Evolutionary conservation across 495 filamentous ascomycete species (phyloP), one percentile per base, ranked within the genome.

Genomic region (Hypoxylon lenormandii): DNA sequence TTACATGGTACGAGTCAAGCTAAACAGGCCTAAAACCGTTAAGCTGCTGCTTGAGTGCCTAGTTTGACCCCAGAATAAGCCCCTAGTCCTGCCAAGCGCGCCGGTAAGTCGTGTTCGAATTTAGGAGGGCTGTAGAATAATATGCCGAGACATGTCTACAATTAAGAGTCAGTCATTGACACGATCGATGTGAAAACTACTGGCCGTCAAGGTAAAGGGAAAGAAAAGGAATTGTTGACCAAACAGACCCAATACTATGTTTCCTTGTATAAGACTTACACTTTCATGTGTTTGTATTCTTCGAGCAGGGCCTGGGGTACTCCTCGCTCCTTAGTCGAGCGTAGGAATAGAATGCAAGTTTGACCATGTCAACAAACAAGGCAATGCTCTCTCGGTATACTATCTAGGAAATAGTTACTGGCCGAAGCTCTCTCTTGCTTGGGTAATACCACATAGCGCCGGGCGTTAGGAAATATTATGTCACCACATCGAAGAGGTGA

Each of bases 1-100:
- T 36, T 33, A 38, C n/a, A n/a, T n/a, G n/a, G n/a, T n/a, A n/a
- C 55, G 69, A 72, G 64, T 72, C 69, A 69, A 63, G 64, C 53
- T 36, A 64, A 57, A 64, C 49, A 38, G 33, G 40, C 47, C 53
- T 63, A 67, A 68, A 52, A 62, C 63, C 26, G 26, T 60, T 49
- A 38, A 62, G 52, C 26, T 10, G 33, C 48, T 55, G 57, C 43
- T 33, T 8, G 2, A 5, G 30, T 33, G 10, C 30, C 50, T 55
- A 64, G 69, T 40, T 62, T 46, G 54, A 40, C 63, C 69, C 62
- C 22, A 63, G 52, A 51, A 45, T 18, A 37, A 59, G 43, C 52
- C 43, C 68, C 68, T 63, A 66, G 68, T 63, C 30, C 22, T 38
- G 68, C 68, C 68, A 71, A 71, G 68, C 26, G 23, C 49, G 53